Percentiles rank a stretch among this genome's conserved stretches.
These are phyloP conservation scores for Saururus chinensis DNA, from an alignment of 164 flowering plant genomes.

Conservation along the genomic window DNA sequence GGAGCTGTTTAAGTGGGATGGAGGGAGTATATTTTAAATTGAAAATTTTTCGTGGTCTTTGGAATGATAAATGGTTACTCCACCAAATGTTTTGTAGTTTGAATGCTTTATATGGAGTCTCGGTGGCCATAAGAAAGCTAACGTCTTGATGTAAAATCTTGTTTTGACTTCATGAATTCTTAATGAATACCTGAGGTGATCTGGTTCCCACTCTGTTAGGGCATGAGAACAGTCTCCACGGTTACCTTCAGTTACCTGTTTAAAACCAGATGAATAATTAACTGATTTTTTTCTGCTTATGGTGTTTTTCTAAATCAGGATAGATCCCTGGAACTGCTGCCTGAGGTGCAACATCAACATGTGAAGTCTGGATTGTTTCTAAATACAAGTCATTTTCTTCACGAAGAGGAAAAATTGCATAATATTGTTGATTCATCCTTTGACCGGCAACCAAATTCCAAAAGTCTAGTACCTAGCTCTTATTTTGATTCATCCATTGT, in stretches of 20 bases:
- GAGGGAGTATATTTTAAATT: neutral
- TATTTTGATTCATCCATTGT: slow-evolving; percentile 19
- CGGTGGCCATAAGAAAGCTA: no score
- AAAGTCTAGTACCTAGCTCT: slow-evolving; percentile 9
- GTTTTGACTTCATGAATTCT: no score
- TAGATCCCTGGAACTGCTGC: slow-evolving; percentile 63
- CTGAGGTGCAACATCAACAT: slow-evolving; percentile 57
- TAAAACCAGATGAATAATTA: neutral
- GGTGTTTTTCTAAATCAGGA: slow-evolving; percentile 32
- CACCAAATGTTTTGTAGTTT: no score
- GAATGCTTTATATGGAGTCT: no score
- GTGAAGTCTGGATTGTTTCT: slow-evolving; percentile 43
- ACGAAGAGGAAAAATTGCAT: slow-evolving; percentile 20
- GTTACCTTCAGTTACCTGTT: no score
- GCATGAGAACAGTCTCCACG: no score
- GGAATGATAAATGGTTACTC: no score
- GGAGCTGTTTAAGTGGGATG: no score
- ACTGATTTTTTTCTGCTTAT: neutral
- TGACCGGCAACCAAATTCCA: slow-evolving; percentile 18
- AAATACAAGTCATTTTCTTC: slow-evolving; percentile 13
- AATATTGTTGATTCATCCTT: slow-evolving; percentile 12
- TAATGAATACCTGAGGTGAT: no score
- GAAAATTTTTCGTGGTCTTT: neutral
- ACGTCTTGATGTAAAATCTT: no score
- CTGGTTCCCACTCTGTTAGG: no score